Percentiles rank a stretch among this genome's conserved stretches.
Evolutionary conservation across 768 basidiomycete genomes (phyloP).

Genomic region (Kwoniella europaea): DNA sequence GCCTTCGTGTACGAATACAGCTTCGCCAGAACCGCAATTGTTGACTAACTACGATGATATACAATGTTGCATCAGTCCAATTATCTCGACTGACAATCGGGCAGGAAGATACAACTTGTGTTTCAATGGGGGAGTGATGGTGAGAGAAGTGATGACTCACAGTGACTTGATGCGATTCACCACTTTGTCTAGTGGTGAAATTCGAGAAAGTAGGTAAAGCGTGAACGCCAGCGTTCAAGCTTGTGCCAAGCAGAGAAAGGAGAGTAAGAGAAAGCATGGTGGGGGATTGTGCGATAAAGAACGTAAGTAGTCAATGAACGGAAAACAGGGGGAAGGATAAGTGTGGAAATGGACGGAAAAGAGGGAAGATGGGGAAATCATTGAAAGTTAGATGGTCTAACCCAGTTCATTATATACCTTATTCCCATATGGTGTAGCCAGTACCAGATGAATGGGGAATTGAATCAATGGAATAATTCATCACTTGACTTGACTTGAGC

Average conservation of each 20-base stretch:
- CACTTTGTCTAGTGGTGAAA: not conserved
- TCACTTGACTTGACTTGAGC: not conserved
- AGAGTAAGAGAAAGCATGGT: not conserved
- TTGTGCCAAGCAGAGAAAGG: not conserved
- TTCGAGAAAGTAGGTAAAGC: not conserved
- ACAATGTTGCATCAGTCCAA: too few species aligned
- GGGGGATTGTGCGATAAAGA: not conserved
- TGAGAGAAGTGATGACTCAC: not conserved
- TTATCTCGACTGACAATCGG: not conserved
- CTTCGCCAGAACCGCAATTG: constrained; percentile 8
- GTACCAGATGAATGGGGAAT: not conserved
- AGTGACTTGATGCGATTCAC: constrained; percentile 15
- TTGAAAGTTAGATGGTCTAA: not conserved
- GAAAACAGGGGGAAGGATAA: not conserved
- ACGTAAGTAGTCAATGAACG: not conserved
- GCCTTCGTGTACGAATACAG: constrained; percentile 4
- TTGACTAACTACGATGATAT: constrained; percentile 4
- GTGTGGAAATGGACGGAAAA: not conserved
- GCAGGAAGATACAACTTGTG: too few species aligned
- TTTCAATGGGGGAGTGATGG: not conserved
- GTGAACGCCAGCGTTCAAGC: not conserved
- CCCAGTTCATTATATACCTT: not conserved
- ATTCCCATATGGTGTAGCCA: not conserved
- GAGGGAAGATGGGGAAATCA: not conserved
- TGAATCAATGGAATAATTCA: not conserved